These are phyloP conservation scores for Lactifluus pinguis DNA, from an alignment of 768 basidiomycete genomes.

Conservation along the genomic window DNA sequence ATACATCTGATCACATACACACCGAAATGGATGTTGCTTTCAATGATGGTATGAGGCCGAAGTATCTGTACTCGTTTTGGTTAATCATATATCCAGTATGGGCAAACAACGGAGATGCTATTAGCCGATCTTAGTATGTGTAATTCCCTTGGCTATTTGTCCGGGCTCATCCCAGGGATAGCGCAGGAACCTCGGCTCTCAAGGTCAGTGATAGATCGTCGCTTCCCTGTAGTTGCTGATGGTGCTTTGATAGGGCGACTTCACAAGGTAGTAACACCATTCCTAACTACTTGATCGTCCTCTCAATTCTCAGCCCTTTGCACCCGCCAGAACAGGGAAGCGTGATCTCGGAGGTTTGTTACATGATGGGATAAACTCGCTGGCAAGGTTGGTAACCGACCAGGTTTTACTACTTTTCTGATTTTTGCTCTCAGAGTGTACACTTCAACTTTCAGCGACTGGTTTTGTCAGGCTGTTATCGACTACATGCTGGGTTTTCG, in stretches of 20 bases:
- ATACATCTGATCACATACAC: constrained; percentile 43
- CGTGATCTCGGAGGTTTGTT: constrained; percentile 86
- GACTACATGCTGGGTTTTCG: constrained; percentile 87
- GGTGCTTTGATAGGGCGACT: constrained; percentile 54
- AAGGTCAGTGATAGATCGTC: constrained; percentile 47
- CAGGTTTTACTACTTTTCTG: background rate
- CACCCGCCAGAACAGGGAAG: constrained; percentile 71
- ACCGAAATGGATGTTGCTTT: constrained; percentile 64
- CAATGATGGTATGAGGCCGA: constrained; percentile 51
- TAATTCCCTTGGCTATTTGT: background rate
- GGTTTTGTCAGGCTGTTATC: constrained; percentile 95
- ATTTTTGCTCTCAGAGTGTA: constrained; percentile 49
- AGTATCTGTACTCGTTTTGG: background rate
- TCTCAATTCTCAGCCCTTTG: constrained; percentile 4
- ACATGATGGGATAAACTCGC: constrained; percentile 92
- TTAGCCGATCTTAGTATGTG: constrained; percentile 78
- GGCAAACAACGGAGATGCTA: constrained; percentile 98
- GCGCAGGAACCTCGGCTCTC: constrained; percentile 91
- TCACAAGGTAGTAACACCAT: constrained; percentile 50
- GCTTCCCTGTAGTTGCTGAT: background rate
- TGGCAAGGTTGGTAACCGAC: constrained; percentile 49
- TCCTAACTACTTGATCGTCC: background rate
- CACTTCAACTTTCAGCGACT: constrained; percentile 86
- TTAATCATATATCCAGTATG: constrained; percentile 48
- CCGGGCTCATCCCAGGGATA: constrained; percentile 27